Percentiles rank a stretch among this genome's conserved stretches.
phyloP scores from a whole-genome alignment of 805 yeast species.

The Yarrowia bubula region DNA sequence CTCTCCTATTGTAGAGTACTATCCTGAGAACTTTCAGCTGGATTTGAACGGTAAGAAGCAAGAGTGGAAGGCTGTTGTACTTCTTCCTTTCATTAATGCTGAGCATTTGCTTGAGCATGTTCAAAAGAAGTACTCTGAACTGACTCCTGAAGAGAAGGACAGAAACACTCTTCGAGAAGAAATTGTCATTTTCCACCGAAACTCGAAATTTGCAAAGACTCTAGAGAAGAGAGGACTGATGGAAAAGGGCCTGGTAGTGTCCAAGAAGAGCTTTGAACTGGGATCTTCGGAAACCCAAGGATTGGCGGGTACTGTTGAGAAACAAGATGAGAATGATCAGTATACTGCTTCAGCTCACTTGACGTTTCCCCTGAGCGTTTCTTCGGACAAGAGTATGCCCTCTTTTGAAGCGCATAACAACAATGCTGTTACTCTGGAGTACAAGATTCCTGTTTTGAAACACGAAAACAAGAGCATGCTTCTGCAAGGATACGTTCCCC shows the following conservation, averaged over 20 bases:
- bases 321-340: not conserved
- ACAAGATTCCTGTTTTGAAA: constrained; percentile 58
- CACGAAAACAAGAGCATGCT: constrained; percentile 74
- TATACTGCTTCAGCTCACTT: constrained; percentile 40
- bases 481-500: constrained; percentile 72
- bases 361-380: constrained; percentile 48
- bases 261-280: constrained; percentile 30
- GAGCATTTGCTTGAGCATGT: constrained; percentile 66
- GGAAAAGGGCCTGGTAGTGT: constrained; percentile 35
- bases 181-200: constrained; percentile 63
- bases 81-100: constrained; percentile 89
- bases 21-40: constrained; percentile 81
- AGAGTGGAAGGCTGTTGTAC: constrained; percentile 93
- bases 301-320: constrained; percentile 38
- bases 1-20: constrained; percentile 85
- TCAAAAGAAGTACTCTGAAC: constrained; percentile 55
- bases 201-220: constrained; percentile 50
- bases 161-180: constrained; percentile 73
- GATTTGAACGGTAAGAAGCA: constrained; percentile 95
- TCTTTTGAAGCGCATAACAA: constrained; percentile 46
- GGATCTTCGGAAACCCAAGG: constrained; percentile 36
- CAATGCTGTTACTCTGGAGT: constrained; percentile 46
- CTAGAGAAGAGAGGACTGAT: constrained; percentile 38
- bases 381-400: constrained; percentile 41
- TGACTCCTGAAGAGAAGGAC: constrained; percentile 64